phyloP scores from a whole-genome alignment of 2,329 filamentous ascomycete species.

The Fonsecaea pugnacius region DNA sequence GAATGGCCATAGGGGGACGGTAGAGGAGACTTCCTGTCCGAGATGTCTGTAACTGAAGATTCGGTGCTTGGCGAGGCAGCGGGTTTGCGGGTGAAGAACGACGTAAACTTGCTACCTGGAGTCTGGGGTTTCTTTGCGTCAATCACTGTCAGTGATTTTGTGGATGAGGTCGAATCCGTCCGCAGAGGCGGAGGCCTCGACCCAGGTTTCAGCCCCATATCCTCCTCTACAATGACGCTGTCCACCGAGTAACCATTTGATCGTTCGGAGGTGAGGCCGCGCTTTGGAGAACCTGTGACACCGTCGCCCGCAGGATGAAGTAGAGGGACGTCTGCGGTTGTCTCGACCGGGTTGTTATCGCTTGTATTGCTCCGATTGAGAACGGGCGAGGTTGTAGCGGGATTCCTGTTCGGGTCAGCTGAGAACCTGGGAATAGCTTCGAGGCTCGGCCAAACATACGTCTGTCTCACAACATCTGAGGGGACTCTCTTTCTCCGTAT shows the following conservation, averaged over 20 bases:
- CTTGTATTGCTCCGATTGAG: neutral
- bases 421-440: neutral
- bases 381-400: constrained; percentile 7
- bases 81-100: constrained; percentile 70
- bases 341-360: constrained; percentile 13
- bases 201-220: constrained; percentile 52
- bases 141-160: constrained; percentile 44
- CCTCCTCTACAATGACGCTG: constrained; percentile 29
- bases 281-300: constrained; percentile 11
- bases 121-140: constrained; percentile 53
- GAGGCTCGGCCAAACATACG: constrained; percentile 19
- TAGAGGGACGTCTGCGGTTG: constrained; percentile 21
- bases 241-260: constrained; percentile 30
- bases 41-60: constrained; percentile 66
- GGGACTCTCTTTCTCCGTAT: constrained; percentile 13
- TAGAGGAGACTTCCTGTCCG: constrained; percentile 63
- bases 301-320: constrained; percentile 9
- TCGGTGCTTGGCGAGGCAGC: constrained; percentile 60
- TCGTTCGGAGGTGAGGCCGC: constrained; percentile 13
- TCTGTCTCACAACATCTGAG: constrained; percentile 7
- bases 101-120: constrained; percentile 62
- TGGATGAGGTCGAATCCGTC: constrained; percentile 47
- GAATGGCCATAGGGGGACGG: constrained; percentile 58
- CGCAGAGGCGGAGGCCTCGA: constrained; percentile 50
- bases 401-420: constrained; percentile 18